Conservation (phyloP, 2,329 filamentous ascomycete genomes). For the Ambrosiella beaveri region DNA sequence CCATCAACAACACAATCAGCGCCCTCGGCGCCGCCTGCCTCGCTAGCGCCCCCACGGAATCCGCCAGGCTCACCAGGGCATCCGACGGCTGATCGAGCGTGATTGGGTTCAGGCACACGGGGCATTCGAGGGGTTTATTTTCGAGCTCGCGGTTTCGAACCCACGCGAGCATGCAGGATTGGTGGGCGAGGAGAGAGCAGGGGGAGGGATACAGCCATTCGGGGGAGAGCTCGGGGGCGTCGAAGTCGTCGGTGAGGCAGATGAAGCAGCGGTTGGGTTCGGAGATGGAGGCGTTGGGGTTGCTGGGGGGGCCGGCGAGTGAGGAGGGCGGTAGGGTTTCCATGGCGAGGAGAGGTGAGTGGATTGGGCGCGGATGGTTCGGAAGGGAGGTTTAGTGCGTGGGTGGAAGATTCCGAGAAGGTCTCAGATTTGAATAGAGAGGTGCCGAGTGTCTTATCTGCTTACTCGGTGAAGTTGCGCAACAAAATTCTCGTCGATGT, state of each 20-base stretch:
- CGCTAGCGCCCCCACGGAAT: constrained; percentile 38
- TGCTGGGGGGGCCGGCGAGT: not conserved
- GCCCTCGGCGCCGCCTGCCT: constrained; percentile 41
- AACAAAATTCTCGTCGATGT: too few relatives aligned
- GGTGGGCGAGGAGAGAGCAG: constrained; percentile 80
- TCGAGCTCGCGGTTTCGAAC: constrained; percentile 68
- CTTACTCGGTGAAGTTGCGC: too few relatives aligned
- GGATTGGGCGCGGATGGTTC: too few relatives aligned
- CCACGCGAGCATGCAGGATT: constrained; percentile 80
- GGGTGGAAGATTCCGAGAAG: too few relatives aligned
- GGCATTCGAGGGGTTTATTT: constrained; percentile 56
- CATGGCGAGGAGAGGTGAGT: too few relatives aligned
- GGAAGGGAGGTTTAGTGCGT: not conserved
- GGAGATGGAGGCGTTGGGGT: constrained; percentile 1
- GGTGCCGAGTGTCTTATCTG: too few relatives aligned
- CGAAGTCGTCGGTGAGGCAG: constrained; percentile 40
- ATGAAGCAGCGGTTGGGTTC: constrained; percentile 37
- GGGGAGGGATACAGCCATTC: constrained; percentile 78
- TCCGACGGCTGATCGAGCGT: constrained; percentile 58
- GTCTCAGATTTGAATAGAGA: too few relatives aligned
- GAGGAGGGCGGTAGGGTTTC: not conserved
- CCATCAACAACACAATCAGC: constrained; percentile 31
- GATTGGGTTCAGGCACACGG: constrained; percentile 76
- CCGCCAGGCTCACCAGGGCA: constrained; percentile 48
- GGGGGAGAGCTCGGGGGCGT: constrained; percentile 21